Evolutionary conservation across 805 yeast genomes (phyloP), one percentile per base, ranked within the genome.

Genomic region (Sungouiozyma ichnusensis): DNA sequence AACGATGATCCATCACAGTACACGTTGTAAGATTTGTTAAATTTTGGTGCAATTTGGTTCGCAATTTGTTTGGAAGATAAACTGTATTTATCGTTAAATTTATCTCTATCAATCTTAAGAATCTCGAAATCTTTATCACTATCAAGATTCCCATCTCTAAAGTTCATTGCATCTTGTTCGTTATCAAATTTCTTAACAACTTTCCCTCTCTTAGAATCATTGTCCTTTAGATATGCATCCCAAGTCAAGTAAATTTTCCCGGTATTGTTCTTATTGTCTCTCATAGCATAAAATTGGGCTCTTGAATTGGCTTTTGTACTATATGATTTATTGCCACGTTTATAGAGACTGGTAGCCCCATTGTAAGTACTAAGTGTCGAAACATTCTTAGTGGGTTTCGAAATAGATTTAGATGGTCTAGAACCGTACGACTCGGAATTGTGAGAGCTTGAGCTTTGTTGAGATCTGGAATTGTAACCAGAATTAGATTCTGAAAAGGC

Each of bases 1-100:
- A 78, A 63, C 0, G 79, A 68, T 0, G 94, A 83, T 0, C 96
- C 97, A 60, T 87, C 97, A 16, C 85, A 79, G 53, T 74, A 87
- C 0, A 85, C 61, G 18, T 47, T 48, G 8, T 46, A 39, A 8
- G 17, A 40, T 34, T 44, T 39, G 11, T 37, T 18, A 36, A 24
- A 49, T 31, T 34, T 43, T 14, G 17, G 24, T 2, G 29, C 29
- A 24, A 7, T 24, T 11, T 24, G 29, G 11, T 24, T 24, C 11
- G 29, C 6, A 24, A 32, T 9, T 11, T 14, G 7, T 6, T 4
- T 16, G 2, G 33, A 17, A 2, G 39, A 36, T 14, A 48, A 27
- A 20, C 34, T 40, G 37, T 52, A 45, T 9, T 38, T 39, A 5
- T 36, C 15, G 5, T 19, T 38, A 39, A 57, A 60, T 13, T 42